Evolutionary conservation across 805 yeast genomes (phyloP), one percentile per base, ranked within the genome.

Genomic region (Grigorovia humatica): DNA sequence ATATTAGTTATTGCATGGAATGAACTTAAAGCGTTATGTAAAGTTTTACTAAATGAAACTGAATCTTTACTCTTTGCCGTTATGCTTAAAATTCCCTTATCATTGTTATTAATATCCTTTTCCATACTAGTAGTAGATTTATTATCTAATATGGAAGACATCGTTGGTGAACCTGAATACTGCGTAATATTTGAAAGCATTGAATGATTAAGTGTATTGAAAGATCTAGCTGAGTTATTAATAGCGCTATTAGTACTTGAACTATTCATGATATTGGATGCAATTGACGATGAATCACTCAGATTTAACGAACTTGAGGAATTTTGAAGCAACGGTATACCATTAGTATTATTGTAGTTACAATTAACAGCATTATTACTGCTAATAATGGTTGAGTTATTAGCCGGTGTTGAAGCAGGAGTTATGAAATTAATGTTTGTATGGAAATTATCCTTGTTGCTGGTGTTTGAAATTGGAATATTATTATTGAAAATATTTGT

Each of bases 221-320:
- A 38, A 7, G 55, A 41, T 18, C 47, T 44, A 15, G 11, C 15
- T 11, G 38, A 32, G 15, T 8, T 32, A 32, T 32, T 32, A 11
- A 4, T 32, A 32, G 3, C 8, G 15, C 3, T 51, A 30, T 23
- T 19, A 8, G n/a, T 27, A 3, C 12, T 40, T 20, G 52, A 23
- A 2, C 43, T 35, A 32, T 55, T 30, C 19, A 20, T 50, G 13
- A 43, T 48, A 12, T 49, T 29, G n/a, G 60, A 57, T 23, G 54
- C 51, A 1, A 57, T 46, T 8, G 60, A 57, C 2, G 59, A 55
- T 7, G 54, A 20, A 20, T 59, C 62, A 47, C 60, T 59, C 48
- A 55, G 43, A 17, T 56, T 49, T 47, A 55, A 50, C 30, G 63
- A 55, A 52, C 59, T 58, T 9, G 51, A 51, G 4, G 59, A 55